Conservation (phyloP, 179 eudicot genomes). For the Amaranthus tricolor region DNA sequence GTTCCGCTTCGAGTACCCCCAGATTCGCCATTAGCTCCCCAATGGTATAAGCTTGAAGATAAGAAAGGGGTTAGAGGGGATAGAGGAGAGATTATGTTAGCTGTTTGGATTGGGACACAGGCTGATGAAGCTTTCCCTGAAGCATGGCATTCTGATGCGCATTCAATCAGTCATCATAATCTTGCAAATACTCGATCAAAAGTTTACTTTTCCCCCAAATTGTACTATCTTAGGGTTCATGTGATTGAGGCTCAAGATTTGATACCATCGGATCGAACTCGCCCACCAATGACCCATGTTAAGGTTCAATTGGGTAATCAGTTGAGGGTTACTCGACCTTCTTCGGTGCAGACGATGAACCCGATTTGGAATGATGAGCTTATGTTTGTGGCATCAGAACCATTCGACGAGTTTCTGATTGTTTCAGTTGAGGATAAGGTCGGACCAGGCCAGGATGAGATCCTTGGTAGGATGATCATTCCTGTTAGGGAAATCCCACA, state of each 20-base stretch:
- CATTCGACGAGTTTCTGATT: slow-evolving; percentile 66
- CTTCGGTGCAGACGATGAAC: slow-evolving; percentile 39
- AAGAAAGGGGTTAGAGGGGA: slow-evolving; percentile 42
- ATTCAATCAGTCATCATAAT: slow-evolving; percentile 56
- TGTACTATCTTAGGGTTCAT: slow-evolving; percentile 70
- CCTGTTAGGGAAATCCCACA: slow-evolving; percentile 65
- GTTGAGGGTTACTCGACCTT: slow-evolving; percentile 44
- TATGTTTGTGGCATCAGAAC: slow-evolving; percentile 85
- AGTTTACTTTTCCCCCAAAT: slow-evolving; percentile 81
- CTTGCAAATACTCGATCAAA: slow-evolving; percentile 64
- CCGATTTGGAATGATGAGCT: slow-evolving; percentile 89
- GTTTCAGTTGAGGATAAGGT: slow-evolving; percentile 60
- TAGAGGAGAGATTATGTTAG: slow-evolving; percentile 74
- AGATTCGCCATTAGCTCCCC: slow-evolving; percentile 91
- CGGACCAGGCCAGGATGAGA: slow-evolving; percentile 68
- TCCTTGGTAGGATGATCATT: slow-evolving; percentile 51
- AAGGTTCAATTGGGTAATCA: slow-evolving; percentile 63
- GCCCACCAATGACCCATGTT: slow-evolving; percentile 44
- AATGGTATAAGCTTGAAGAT: slow-evolving; percentile 73
- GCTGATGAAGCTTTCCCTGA: slow-evolving; percentile 93
- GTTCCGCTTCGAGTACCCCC: slow-evolving; percentile 83
- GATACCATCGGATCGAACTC: slow-evolving; percentile 48
- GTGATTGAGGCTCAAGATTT: slow-evolving; percentile 92
- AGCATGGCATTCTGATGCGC: slow-evolving; percentile 96
- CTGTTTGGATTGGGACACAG: slow-evolving; percentile 94